Conservation (phyloP, 768 basidiomycete genomes). For the Leccinum boreale region DNA sequence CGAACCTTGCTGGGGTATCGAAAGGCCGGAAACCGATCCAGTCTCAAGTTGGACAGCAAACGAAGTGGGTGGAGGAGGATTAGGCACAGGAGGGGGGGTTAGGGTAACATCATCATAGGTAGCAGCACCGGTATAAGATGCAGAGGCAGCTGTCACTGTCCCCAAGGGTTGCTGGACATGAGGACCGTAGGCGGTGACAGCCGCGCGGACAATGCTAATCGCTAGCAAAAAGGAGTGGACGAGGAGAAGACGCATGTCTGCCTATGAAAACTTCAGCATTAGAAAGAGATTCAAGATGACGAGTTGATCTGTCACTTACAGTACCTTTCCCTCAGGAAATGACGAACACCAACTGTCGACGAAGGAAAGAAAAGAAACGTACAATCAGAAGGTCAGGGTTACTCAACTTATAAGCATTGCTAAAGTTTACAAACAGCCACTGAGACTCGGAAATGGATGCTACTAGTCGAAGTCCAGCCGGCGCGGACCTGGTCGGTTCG, state of each 20-base stretch:
- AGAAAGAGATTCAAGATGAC: not conserved
- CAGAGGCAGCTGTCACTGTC: conserved; percentile 33
- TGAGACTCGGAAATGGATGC: no score
- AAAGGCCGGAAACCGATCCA: conserved; percentile 31
- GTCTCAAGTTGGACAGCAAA: conserved; percentile 41
- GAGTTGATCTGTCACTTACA: not conserved
- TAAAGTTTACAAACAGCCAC: not conserved
- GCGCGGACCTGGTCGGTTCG: no score
- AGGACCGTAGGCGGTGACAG: conserved; percentile 21
- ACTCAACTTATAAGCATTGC: not conserved
- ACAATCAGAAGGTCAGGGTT: not conserved
- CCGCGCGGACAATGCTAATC: conserved; percentile 3
- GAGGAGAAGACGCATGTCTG: conserved; percentile 20
- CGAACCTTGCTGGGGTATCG: conserved; percentile 46
- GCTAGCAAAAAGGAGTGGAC: conserved; percentile 23
- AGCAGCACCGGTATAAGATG: conserved; percentile 44
- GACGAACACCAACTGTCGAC: not conserved
- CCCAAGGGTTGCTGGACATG: conserved; percentile 25
- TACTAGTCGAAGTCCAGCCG: no score
- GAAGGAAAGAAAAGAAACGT: not conserved
- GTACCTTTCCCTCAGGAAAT: not conserved
- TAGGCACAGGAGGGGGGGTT: conserved; percentile 47
- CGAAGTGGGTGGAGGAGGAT: conserved; percentile 39
- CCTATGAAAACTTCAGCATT: not conserved
- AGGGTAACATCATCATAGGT: conserved; percentile 54